Conservation (phyloP, 2,329 filamentous ascomycete genomes). For the Cladosporium sp. region DNA sequence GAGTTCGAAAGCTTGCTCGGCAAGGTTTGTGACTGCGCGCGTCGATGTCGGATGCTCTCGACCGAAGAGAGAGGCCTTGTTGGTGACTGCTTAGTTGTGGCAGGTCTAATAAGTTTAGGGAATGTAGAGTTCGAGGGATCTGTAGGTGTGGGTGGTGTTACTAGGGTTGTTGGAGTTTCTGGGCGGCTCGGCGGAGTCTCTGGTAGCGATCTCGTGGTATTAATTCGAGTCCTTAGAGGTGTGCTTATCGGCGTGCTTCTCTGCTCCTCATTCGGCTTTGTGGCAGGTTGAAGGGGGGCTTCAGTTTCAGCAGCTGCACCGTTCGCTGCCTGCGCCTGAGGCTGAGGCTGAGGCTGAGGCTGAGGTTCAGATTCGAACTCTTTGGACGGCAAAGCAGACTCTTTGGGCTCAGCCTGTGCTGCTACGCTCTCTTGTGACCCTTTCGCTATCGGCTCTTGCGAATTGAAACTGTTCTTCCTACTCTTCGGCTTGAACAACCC, state of each 20-base stretch:
- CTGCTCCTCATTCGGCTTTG: background rate
- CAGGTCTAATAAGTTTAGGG: constrained; percentile 11
- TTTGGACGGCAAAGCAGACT: no score
- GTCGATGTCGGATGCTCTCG: constrained; percentile 28
- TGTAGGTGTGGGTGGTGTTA: constrained; percentile 59
- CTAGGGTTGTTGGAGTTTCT: constrained; percentile 49
- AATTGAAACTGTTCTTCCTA: constrained; percentile 27
- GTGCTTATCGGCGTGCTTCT: constrained; percentile 2
- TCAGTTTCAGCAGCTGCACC: constrained; percentile 6
- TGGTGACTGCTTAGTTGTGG: background rate
- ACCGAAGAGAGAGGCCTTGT: constrained; percentile 19
- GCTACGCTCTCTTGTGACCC: background rate
- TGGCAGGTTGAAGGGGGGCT: background rate
- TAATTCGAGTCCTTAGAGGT: constrained; percentile 21
- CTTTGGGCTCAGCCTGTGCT: background rate
- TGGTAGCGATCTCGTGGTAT: constrained; percentile 31
- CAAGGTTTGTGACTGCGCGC: constrained; percentile 26
- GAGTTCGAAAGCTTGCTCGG: constrained; percentile 86
- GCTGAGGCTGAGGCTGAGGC: background rate
- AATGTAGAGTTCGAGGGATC: constrained; percentile 29
- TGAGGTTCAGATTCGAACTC: background rate
- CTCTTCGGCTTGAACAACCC: constrained; percentile 37
- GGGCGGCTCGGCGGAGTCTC: constrained; percentile 35
- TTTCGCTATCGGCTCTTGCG: constrained; percentile 12
- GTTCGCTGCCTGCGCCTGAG: background rate